These are phyloP conservation scores for Auriscalpium vulgare DNA, from an alignment of 768 basidiomycete genomes.

Conservation along the genomic window DNA sequence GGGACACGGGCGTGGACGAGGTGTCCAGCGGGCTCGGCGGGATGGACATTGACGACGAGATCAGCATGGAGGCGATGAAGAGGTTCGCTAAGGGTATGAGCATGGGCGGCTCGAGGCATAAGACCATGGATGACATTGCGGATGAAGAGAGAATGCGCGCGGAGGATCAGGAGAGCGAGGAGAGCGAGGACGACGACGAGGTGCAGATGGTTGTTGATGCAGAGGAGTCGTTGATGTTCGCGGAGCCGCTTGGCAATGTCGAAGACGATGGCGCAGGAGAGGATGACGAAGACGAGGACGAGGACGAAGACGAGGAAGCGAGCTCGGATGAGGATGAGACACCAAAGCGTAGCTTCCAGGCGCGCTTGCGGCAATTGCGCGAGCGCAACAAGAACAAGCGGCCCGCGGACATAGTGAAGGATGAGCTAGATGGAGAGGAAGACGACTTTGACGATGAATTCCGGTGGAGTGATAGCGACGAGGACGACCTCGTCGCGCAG, in stretches of 20 bases:
- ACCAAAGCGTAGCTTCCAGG: conserved; percentile 29
- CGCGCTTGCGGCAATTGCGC: conserved; percentile 27
- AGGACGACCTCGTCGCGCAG: conserved; percentile 15
- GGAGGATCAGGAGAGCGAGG: conserved; percentile 38
- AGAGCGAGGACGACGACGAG: conserved; percentile 19
- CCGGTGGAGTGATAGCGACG: conserved; percentile 19
- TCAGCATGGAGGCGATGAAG: conserved; percentile 43
- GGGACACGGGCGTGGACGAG: conserved; percentile 26
- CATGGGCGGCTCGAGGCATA: conserved; percentile 35
- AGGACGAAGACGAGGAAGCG: conserved; percentile 21
- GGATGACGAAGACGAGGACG: conserved; percentile 15
- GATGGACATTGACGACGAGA: conserved; percentile 61
- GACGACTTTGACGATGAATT: conserved; percentile 23
- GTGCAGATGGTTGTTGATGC: conserved; percentile 32
- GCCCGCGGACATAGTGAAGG: conserved; percentile 11
- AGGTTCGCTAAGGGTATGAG: conserved; percentile 46
- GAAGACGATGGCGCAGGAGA: not conserved
- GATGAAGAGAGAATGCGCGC: conserved; percentile 40
- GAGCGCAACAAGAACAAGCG: conserved; percentile 14
- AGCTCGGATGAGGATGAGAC: conserved; percentile 30
- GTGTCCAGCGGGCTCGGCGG: conserved; percentile 35
- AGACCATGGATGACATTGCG: conserved; percentile 62
- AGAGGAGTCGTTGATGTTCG: conserved; percentile 41
- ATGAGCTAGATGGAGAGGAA: conserved; percentile 25
- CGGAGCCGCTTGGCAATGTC: conserved; percentile 9